These are phyloP conservation scores for Aphanocladium album DNA, from an alignment of 2,329 filamentous ascomycete genomes.

Conservation along the genomic window DNA sequence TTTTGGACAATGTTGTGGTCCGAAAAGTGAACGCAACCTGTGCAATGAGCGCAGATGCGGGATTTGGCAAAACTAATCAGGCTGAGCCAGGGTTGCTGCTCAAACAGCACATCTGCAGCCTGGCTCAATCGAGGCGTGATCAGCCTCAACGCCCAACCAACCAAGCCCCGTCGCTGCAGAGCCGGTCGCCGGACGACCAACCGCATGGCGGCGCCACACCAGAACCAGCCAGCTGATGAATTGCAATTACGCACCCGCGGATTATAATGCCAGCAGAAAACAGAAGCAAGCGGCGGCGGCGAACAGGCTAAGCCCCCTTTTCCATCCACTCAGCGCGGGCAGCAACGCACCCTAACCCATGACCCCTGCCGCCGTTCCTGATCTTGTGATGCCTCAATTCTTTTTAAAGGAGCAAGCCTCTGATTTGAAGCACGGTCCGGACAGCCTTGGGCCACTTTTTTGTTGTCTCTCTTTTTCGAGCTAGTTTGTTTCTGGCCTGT, in stretches of 20 bases:
- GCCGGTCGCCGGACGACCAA: neutral
- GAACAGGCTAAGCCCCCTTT: neutral
- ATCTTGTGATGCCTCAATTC: conserved; percentile 11
- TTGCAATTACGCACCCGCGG: neutral
- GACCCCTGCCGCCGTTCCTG: conserved; percentile 10
- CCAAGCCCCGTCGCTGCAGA: neutral
- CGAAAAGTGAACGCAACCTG: too few relatives aligned
- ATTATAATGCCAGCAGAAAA: neutral
- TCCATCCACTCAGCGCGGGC: neutral
- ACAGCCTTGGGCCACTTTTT: neutral
- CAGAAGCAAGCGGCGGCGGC: neutral
- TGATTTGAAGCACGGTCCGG: neutral
- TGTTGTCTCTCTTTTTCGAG: neutral
- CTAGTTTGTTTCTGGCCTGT: neutral
- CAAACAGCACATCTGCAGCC: neutral
- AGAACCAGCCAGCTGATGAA: conserved; percentile 6
- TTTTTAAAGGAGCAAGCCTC: neutral
- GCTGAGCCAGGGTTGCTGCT: neutral
- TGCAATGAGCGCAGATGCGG: too few relatives aligned
- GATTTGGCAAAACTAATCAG: neutral
- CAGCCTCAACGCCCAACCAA: neutral
- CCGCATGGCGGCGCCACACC: conserved; percentile 2
- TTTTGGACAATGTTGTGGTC: neutral
- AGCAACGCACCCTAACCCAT: conserved; percentile 8
- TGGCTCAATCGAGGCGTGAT: neutral